phyloP scores from a whole-genome alignment of 1,139 yeast species.

The Pichia sp. region DNA sequence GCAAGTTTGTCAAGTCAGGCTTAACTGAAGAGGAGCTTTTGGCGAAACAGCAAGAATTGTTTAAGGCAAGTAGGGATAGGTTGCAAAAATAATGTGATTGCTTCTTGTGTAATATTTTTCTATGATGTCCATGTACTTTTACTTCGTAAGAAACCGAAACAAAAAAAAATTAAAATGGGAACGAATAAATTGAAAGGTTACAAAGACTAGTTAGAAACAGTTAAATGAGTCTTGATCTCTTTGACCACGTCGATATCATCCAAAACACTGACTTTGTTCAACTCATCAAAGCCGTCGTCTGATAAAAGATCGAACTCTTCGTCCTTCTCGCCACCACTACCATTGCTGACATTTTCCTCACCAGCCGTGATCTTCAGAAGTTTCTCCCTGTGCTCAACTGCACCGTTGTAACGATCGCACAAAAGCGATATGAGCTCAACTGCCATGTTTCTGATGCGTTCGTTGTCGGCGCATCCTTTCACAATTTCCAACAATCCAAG shows the following conservation, averaged over 20 bases:
- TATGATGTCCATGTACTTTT: not conserved
- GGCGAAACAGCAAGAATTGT: slow-evolving; percentile 87
- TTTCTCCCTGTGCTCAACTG: slow-evolving; percentile 19
- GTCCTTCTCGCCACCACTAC: slow-evolving; percentile 27
- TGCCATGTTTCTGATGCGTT: not conserved
- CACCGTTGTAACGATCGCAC: slow-evolving; percentile 10
- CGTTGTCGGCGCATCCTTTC: not conserved
- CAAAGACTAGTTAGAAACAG: not conserved
- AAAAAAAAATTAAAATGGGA: not conserved
- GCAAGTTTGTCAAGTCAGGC: slow-evolving; percentile 91
- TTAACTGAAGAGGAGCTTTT: slow-evolving; percentile 87
- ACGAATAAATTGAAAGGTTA: not conserved
- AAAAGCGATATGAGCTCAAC: slow-evolving; percentile 6
- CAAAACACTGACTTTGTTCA: slow-evolving; percentile 50
- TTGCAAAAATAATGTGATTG: slow-evolving; percentile 43
- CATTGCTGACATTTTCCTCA: slow-evolving; percentile 5
- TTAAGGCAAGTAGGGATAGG: slow-evolving; percentile 81
- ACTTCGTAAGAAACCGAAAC: not conserved
- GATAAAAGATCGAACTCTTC: slow-evolving; percentile 37
- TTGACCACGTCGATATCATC: slow-evolving; percentile 44
- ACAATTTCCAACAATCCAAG: slow-evolving; percentile 17
- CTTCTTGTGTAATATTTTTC: not conserved
- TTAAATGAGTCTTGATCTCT: slow-evolving; percentile 5
- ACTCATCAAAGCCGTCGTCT: slow-evolving; percentile 49
- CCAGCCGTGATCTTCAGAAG: slow-evolving; percentile 11